phyloP scores from a whole-genome alignment of 1,284 basidiomycete genomes.

The Puccinia polysora region DNA sequence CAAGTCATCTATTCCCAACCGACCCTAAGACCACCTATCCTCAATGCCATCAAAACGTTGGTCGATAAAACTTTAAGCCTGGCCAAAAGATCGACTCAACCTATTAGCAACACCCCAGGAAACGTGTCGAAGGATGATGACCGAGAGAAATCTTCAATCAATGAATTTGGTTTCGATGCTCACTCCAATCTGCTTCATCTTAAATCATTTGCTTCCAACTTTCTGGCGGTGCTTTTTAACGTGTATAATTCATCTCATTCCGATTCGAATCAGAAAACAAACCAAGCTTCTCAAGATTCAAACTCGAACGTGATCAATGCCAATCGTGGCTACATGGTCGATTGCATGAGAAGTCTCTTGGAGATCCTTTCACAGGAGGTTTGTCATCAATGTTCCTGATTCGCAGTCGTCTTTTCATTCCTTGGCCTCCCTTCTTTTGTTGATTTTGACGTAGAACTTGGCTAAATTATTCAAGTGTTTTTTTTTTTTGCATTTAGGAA shows the following conservation, averaged over 20 bases:
- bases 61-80: constrained; percentile 66
- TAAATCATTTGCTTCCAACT: constrained; percentile 25
- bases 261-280: neutral
- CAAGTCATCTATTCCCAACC: constrained; percentile 85
- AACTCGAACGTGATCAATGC: constrained; percentile 6
- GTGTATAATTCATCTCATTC: constrained; percentile 33
- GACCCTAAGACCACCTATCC: constrained; percentile 72
- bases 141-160: neutral
- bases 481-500: neutral
- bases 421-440: too few species aligned
- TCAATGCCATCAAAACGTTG: constrained; percentile 73
- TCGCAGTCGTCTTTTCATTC: constrained; percentile 5
- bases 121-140: neutral
- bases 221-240: constrained; percentile 31
- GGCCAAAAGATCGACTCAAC: neutral
- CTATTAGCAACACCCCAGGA: neutral
- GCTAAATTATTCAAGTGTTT: too few species aligned
- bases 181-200: constrained; percentile 16
- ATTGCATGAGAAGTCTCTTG: constrained; percentile 30
- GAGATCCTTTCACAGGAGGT: constrained; percentile 12
- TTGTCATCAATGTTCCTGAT: neutral
- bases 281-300: neutral
- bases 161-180: constrained; percentile 25
- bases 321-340: constrained; percentile 27
- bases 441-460: too few species aligned